Percentiles rank a stretch among this genome's conserved stretches.
Conservation (phyloP, 2,329 filamentous ascomycete genomes). For the Fragosphaeria purpurea region DNA sequence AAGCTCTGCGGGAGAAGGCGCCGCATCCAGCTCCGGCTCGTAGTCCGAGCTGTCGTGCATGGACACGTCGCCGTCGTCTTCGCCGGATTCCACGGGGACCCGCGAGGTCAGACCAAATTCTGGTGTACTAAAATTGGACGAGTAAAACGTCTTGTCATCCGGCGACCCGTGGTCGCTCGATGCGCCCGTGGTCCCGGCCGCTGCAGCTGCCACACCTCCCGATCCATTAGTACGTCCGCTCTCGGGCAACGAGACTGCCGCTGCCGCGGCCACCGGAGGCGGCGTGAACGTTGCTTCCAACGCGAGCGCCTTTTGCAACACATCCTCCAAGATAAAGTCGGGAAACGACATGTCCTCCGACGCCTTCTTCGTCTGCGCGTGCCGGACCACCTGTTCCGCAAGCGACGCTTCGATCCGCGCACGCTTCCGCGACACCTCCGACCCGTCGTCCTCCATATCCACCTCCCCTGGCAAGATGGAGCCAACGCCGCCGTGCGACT, state of each 20-base stretch:
- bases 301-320: constrained; percentile 60
- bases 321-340: constrained; percentile 62
- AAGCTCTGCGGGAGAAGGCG: constrained; percentile 3
- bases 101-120: constrained; percentile 39
- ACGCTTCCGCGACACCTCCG: constrained; percentile 70
- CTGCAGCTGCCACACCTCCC: not conserved
- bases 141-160: constrained; percentile 93
- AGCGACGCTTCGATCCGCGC: constrained; percentile 70
- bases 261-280: constrained; percentile 24
- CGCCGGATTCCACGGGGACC: constrained; percentile 35
- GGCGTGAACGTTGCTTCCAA: constrained; percentile 61
- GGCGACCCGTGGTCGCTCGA: constrained; percentile 55
- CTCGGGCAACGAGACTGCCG: not conserved
- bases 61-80: constrained; percentile 25
- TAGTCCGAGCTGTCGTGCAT: constrained; percentile 28
- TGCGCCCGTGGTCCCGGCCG: not conserved
- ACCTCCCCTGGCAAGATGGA: constrained; percentile 49
- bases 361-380: constrained; percentile 29
- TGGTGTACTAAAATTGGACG: constrained; percentile 78
- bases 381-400: constrained; percentile 66
- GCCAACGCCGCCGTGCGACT: constrained; percentile 71
- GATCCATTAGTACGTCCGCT: not conserved
- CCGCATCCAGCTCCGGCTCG: constrained; percentile 20
- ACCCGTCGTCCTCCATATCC: too few relatives aligned
- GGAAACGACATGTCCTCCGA: constrained; percentile 40